Evolutionary conservation across 2,329 filamentous ascomycete species (phyloP).

Genomic region (Coleophoma crateriformis): DNA sequence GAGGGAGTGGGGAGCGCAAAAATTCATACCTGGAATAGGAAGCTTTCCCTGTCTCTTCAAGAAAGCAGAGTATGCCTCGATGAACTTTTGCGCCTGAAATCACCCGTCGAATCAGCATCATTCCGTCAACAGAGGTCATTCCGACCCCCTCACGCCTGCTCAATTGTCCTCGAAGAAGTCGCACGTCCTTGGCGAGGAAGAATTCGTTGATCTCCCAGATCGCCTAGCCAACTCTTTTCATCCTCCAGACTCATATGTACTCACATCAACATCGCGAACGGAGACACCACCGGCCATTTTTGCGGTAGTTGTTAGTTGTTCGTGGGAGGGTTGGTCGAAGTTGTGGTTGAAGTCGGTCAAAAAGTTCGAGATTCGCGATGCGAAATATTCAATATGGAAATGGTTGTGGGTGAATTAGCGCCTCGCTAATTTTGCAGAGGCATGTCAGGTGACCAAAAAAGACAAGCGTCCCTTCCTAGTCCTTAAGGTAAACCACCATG

Average conservation of each 20-base stretch:
- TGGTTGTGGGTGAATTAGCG: background rate
- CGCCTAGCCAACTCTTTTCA: slow-evolving; percentile 2
- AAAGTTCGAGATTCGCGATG: background rate
- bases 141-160: slow-evolving; percentile 70
- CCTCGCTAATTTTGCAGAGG: background rate
- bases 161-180: slow-evolving; percentile 28
- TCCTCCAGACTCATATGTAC: slow-evolving; percentile 32
- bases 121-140: slow-evolving; percentile 70
- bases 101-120: slow-evolving; percentile 54
- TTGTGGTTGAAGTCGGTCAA: background rate
- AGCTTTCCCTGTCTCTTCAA: slow-evolving; percentile 94
- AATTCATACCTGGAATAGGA: slow-evolving; percentile 72
- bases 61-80: slow-evolving; percentile 79
- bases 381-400: background rate
- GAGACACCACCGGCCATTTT: slow-evolving; percentile 76
- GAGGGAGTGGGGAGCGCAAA: background rate
- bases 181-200: slow-evolving; percentile 17
- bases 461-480: no score
- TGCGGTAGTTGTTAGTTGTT: slow-evolving; percentile 39
- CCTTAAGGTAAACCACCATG: no score
- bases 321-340: slow-evolving; percentile 9
- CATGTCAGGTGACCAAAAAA: no score
- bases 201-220: slow-evolving; percentile 7
- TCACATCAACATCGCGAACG: slow-evolving; percentile 83
- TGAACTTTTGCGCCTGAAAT: slow-evolving; percentile 79